Evolutionary conservation across 2,329 filamentous ascomycete species (phyloP).

Genomic region (Pseudocercospora eumusae): DNA sequence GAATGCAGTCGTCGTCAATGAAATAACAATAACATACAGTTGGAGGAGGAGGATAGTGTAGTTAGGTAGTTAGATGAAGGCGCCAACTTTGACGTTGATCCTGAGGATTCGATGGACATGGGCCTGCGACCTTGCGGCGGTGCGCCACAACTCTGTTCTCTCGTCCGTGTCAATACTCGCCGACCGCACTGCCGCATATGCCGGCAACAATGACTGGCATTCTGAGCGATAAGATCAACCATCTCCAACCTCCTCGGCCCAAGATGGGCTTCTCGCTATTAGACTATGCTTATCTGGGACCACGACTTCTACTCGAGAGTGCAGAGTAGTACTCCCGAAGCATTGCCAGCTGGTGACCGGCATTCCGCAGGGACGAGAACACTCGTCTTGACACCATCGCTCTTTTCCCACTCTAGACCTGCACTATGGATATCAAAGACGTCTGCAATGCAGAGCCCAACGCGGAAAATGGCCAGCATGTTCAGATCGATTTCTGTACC

Average conservation of each 20-base stretch:
- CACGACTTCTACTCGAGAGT: conserved; percentile 7
- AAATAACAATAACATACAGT: not conserved
- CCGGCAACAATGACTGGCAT: not conserved
- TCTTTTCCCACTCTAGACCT: not conserved
- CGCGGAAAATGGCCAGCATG: not conserved
- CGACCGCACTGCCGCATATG: conserved; percentile 1
- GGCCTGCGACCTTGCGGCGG: not conserved
- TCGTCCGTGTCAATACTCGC: conserved; percentile 3
- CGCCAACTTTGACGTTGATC: conserved; percentile 6
- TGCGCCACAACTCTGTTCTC: not conserved
- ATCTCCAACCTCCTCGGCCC: not conserved
- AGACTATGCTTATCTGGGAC: not conserved
- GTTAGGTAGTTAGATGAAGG: not conserved
- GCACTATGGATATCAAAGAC: not conserved
- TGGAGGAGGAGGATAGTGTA: not conserved
- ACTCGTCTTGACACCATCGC: not conserved
- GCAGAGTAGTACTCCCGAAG: conserved; percentile 1
- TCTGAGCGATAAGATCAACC: not conserved
- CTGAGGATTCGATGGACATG: not conserved
- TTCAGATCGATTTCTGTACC: conserved; percentile 57
- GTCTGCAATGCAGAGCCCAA: not conserved
- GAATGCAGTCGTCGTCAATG: not conserved
- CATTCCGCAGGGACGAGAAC: not conserved
- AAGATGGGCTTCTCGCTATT: not conserved
- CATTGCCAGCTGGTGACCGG: not conserved